phyloP scores from a whole-genome alignment of 2,329 filamentous ascomycete species.

The Fusarium longipes region DNA sequence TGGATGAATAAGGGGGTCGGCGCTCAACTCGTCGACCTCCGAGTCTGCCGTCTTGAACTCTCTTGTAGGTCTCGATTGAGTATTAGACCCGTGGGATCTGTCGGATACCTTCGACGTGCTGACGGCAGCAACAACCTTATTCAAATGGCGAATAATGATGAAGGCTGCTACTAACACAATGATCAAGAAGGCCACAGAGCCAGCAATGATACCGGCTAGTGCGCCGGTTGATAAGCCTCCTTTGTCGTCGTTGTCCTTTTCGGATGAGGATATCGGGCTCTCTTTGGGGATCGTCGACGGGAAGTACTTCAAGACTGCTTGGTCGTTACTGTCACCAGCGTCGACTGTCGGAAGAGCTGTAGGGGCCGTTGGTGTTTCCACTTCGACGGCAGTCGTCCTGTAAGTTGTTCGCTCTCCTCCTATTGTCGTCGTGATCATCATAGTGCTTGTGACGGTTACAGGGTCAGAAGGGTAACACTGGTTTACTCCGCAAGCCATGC shows the following conservation, averaged over 20 bases:
- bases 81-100: slow-evolving; percentile 45
- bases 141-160: slow-evolving; percentile 63
- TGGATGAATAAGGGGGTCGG: slow-evolving; percentile 57
- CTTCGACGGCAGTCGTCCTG: slow-evolving; percentile 54
- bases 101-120: slow-evolving; percentile 51
- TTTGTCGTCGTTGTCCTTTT: slow-evolving; percentile 42
- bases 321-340: slow-evolving; percentile 39
- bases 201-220: slow-evolving; percentile 66
- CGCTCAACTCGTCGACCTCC: slow-evolving; percentile 57
- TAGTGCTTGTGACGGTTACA: slow-evolving; percentile 58
- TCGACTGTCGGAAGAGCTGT: slow-evolving; percentile 46
- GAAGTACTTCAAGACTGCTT: slow-evolving; percentile 57
- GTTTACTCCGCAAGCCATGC: slow-evolving; percentile 60
- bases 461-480: slow-evolving; percentile 62
- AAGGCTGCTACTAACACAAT: slow-evolving; percentile 60
- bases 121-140: slow-evolving; percentile 56
- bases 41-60: slow-evolving; percentile 56
- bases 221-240: slow-evolving; percentile 54
- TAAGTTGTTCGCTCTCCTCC: slow-evolving; percentile 54
- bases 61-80: slow-evolving; percentile 50
- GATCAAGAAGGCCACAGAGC: slow-evolving; percentile 60
- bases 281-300: slow-evolving; percentile 59
- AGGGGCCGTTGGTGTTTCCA: slow-evolving; percentile 54
- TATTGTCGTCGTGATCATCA: slow-evolving; percentile 59
- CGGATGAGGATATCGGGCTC: slow-evolving; percentile 42